Base-by-base conservation (phyloP, 2,329 filamentous ascomycete genomes). In the Fusarium liriodendri region DNA sequence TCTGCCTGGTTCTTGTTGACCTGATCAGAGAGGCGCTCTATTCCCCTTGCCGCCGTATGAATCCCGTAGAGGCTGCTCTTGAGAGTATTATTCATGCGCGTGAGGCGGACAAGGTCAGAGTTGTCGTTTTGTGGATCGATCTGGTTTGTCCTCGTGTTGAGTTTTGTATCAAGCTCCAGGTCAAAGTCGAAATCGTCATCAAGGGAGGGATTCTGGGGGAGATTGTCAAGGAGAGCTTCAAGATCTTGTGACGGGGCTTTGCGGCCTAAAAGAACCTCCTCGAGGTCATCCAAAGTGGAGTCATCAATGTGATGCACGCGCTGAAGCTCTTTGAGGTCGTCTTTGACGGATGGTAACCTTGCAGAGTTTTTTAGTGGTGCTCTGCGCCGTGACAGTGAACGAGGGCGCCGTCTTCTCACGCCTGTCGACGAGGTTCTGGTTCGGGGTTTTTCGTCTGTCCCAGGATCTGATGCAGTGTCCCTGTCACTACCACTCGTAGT, bases 231-330 rank as follows among this genome's bases (percentile, higher is more conserved):
- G 16, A 81, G 70, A 18, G 67, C 73, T 40, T 78, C 73, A 14
- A 80, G 65, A 42, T 75, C 74, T 9, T 74, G 74, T 9, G 76
- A 76, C 13, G 76, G 72, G 6, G 79, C 71, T 66, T 82, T 83
- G 60, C 81, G 81, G n/a, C 82, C 82, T 33, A 80, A 78, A 29
- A 90, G 76, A 42, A 90, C 81, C 32, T 87, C 86, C 66, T 88
- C 88, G 33, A 90, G 82, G 69, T 90, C 87, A 57, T 91, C 89
- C n/a, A 90, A 79, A 0, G 89, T 90, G 1, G 88, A 89, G 74
- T 91, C 89, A 20, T 91, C 89, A 29, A 90, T 86, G 62, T 89
- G 84, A 74, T 90, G 85, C 52, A 81, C 82, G 18, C 84, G 84
- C 70, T 89, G 84, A 54, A 91, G 87, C 60, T 88, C 85, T 32